Percentiles rank a stretch among this genome's conserved stretches.
Evolutionary conservation across 306 rosid genomes (phyloP).

Genomic region (Prunus campanulata): DNA sequence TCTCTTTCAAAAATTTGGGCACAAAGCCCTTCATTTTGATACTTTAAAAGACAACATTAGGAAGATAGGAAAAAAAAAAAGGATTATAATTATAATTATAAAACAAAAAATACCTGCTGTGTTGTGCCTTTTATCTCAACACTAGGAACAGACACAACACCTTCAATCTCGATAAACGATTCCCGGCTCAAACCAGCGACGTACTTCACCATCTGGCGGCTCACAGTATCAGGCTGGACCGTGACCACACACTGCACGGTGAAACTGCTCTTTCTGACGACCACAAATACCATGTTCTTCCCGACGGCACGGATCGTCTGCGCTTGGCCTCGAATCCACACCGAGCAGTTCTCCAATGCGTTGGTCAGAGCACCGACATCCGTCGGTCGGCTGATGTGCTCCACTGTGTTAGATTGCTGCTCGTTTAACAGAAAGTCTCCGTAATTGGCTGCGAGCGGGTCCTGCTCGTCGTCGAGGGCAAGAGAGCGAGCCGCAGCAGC

Average conservation of each 20-base stretch:
- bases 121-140: constrained; percentile 68
- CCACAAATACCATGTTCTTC: constrained; percentile 85
- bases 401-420: constrained; percentile 55
- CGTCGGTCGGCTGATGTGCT: constrained; percentile 45
- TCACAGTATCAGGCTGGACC: constrained; percentile 54
- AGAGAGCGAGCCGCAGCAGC: constrained; percentile 34
- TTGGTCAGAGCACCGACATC: constrained; percentile 37
- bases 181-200: constrained; percentile 71
- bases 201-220: constrained; percentile 85
- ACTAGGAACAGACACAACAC: constrained; percentile 59
- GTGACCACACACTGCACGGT: constrained; percentile 82
- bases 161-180: constrained; percentile 73
- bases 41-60: too few species aligned
- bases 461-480: constrained; percentile 44
- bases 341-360: constrained; percentile 37
- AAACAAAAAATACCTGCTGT: constrained; percentile 49
- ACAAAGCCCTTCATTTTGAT: too few species aligned
- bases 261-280: constrained; percentile 63
- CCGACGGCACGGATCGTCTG: constrained; percentile 83
- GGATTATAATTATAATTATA: background rate
- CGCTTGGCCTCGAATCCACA: constrained; percentile 62
- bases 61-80: too few species aligned
- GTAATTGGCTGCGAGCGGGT: constrained; percentile 62
- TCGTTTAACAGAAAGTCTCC: constrained; percentile 64
- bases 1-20: too few species aligned